Evolutionary conservation across 805 yeast species (phyloP).

Genomic region (Starmerella floris): DNA sequence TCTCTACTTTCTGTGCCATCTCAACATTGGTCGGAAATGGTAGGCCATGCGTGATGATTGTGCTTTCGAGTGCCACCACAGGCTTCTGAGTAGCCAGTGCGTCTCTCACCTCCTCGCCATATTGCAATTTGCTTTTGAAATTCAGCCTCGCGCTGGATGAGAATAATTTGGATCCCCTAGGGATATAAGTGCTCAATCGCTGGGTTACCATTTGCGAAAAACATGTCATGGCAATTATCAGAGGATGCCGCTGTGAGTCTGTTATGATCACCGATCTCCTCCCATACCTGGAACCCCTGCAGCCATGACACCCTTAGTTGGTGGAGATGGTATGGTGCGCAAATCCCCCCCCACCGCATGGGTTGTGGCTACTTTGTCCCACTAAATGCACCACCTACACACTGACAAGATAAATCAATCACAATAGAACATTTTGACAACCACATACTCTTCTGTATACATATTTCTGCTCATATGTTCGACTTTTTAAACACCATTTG

Average conservation of each 20-base stretch:
- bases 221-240: background rate
- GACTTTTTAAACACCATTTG: too few relatives aligned
- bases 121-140: conserved; percentile 4
- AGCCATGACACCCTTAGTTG: too few relatives aligned
- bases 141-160: too few relatives aligned
- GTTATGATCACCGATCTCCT: background rate
- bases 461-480: too few relatives aligned
- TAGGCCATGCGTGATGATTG: conserved; percentile 80
- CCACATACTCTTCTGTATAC: too few relatives aligned
- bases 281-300: background rate
- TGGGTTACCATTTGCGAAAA: background rate
- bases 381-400: too few relatives aligned
- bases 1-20: conserved; percentile 62
- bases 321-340: too few relatives aligned
- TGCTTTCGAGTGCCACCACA: conserved; percentile 71
- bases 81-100: conserved; percentile 50
- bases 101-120: conserved; percentile 40
- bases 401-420: too few relatives aligned
- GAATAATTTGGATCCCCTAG: too few relatives aligned
- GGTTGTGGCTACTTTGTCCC: too few relatives aligned
- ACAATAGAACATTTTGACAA: too few relatives aligned
- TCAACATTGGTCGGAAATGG: conserved; percentile 65
- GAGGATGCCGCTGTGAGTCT: background rate
- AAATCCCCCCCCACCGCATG: too few relatives aligned
- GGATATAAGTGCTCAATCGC: background rate